Percentiles rank a stretch among this genome's conserved stretches.
Evolutionary conservation across 108 stramenopile species (phyloP).

Genomic region (Craspedostauros australis): DNA sequence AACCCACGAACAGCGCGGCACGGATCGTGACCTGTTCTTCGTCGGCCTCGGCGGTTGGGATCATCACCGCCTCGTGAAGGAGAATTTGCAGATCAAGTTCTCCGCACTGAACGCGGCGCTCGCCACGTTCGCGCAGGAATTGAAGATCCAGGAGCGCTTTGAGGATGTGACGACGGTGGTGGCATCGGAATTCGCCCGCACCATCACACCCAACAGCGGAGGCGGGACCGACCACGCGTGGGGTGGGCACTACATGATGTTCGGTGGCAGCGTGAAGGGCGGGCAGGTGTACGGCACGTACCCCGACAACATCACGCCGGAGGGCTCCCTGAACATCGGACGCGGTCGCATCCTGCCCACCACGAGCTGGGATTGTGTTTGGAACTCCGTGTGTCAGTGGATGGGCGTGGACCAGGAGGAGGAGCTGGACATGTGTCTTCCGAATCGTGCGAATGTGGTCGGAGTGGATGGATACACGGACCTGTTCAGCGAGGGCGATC

Average conservation of each 20-base stretch:
- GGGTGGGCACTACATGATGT: slow-evolving; percentile 46
- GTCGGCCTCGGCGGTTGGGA: slow-evolving; percentile 54
- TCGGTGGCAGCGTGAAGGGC: slow-evolving; percentile 50
- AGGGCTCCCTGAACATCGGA: slow-evolving; percentile 28
- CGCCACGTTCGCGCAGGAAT: slow-evolving; percentile 37
- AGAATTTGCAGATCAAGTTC: slow-evolving; percentile 20
- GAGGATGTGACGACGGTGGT: slow-evolving; percentile 39
- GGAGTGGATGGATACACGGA: background rate
- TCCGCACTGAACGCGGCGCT: slow-evolving; percentile 32
- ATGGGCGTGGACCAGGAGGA: slow-evolving; percentile 13
- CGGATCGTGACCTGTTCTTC: slow-evolving; percentile 62
- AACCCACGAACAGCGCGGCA: slow-evolving; percentile 20
- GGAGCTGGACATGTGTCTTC: slow-evolving; percentile 13
- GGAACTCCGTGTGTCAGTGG: slow-evolving; percentile 31
- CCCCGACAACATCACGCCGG: slow-evolving; percentile 38
- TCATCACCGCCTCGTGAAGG: slow-evolving; percentile 38
- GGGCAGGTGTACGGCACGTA: slow-evolving; percentile 51
- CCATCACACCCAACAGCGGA: slow-evolving; percentile 63
- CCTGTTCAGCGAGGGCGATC: background rate
- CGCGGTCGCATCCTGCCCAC: slow-evolving; percentile 65
- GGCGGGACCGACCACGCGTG: slow-evolving; percentile 72
- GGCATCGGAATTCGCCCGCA: slow-evolving; percentile 61
- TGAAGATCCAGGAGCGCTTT: slow-evolving; percentile 47
- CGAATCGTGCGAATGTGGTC: no score
- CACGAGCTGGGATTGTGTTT: slow-evolving; percentile 58